A percentile compares a stretch with the other conserved stretches of the same genome.
Conservation (phyloP, 495 filamentous ascomycete species). For the Hypoxylon trugodes region DNA sequence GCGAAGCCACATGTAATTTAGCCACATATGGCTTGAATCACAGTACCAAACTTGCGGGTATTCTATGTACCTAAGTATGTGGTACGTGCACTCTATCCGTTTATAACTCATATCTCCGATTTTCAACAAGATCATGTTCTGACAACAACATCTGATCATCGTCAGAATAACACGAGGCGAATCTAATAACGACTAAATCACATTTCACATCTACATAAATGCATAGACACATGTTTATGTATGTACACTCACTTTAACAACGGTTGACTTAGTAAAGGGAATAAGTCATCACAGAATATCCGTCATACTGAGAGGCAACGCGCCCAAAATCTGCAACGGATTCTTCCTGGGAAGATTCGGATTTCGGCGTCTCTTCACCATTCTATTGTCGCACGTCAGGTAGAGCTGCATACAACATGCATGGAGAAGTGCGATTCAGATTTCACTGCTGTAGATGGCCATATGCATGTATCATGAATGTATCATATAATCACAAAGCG, state of each 20-base stretch:
- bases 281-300: background rate
- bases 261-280: background rate
- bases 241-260: background rate
- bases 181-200: background rate
- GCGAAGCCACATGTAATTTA: conserved; percentile 7
- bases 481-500: too few relatives aligned
- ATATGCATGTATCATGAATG: too few relatives aligned
- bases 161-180: conserved; percentile 20
- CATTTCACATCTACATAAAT: background rate
- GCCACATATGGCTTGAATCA: conserved; percentile 32
- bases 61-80: too few relatives aligned
- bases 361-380: background rate
- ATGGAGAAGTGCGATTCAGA: too few relatives aligned
- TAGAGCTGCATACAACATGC: too few relatives aligned
- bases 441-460: too few relatives aligned
- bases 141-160: conserved; percentile 3
- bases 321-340: too few relatives aligned
- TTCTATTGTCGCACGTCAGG: too few relatives aligned
- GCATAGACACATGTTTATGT: background rate
- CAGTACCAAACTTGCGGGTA: too few relatives aligned
- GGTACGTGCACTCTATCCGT: background rate
- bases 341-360: too few relatives aligned
- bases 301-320: too few relatives aligned
- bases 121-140: conserved; percentile 1
- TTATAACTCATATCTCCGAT: background rate